Evolutionary conservation across 1,284 basidiomycete genomes (phyloP), one percentile per base, ranked within the genome.

Genomic region (Puccinia brachypodii): DNA sequence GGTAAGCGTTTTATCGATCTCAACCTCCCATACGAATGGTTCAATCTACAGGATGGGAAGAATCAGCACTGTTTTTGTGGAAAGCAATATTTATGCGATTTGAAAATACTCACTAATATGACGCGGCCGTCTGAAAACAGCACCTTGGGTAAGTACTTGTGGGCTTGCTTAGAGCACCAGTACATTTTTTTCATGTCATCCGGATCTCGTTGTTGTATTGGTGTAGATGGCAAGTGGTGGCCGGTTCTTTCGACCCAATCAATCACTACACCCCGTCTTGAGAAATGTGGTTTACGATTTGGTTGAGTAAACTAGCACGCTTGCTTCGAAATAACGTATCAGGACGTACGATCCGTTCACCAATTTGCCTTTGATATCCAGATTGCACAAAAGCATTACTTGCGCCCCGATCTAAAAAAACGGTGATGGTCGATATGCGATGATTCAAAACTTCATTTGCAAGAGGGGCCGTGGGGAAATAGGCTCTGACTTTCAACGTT

Each of bases 231-330:
- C 11, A 58, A 42, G 68, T 47, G 58, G 66, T 14, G 74, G 47
- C 47, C 28, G 53, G 58, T 78, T 76, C 56, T 76, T 68, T 40
- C 47, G 44, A 83, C 66, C 83, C 83, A 85, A 76, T 83, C 84
- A 36, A 85, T 84, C 36, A 85, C 83, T 44, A 84, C 84, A n/a
- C 84, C 84, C 28, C 84, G 82, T 3, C 82, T 83, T 3, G 83
- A 82, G 62, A 83, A 83, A 83, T 82, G 11, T 83, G 76, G 0
- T 83, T 82, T 8, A 22, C 79, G 68, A 16, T 13, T 19, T 3
- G 64, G 25, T 44, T 44, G 22, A n/a, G 25, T 6, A 22, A 19
- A 19, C 40, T 40, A 40, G 36, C 19, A 19, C 6, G 9, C 22
- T 28, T 14, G 0, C 13, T 1, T 9, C 4, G 14, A 50, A 50